These are phyloP conservation scores for Thielaviopsis euricoi DNA, from an alignment of 2,329 filamentous ascomycete species.

Conservation along the genomic window DNA sequence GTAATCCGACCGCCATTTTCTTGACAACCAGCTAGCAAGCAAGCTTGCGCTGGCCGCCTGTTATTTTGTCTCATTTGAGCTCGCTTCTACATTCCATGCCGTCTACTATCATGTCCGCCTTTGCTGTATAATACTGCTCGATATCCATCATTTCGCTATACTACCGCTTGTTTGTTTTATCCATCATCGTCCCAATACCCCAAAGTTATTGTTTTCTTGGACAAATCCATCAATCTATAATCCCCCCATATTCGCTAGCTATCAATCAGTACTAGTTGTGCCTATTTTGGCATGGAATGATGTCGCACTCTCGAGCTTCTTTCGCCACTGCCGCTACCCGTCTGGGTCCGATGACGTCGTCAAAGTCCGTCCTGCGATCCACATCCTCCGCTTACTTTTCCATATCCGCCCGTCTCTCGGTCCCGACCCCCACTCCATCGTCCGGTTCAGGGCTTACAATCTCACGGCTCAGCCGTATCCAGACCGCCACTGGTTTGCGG, in stretches of 20 bases:
- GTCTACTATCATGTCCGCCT: background rate
- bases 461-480: slow-evolving; percentile 1
- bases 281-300: background rate
- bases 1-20: background rate
- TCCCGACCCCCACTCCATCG: background rate
- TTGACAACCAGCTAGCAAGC: background rate
- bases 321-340: background rate
- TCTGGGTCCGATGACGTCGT: slow-evolving; percentile 6
- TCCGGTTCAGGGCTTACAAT: background rate
- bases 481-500: slow-evolving; percentile 13
- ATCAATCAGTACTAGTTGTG: background rate
- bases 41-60: background rate
- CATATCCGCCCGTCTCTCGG: background rate
- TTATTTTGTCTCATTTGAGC: background rate
- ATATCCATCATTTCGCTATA: background rate
- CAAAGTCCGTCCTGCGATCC: background rate
- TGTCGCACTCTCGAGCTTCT: slow-evolving; percentile 5
- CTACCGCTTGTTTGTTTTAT: background rate
- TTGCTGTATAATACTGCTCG: background rate
- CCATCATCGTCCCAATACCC: background rate
- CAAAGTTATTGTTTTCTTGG: background rate
- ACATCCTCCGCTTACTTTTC: background rate
- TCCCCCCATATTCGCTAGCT: background rate
- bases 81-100: background rate
- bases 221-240: background rate